phyloP scores from a whole-genome alignment of 352 stramenopile genomes.

The Pythium coloratum region DNA sequence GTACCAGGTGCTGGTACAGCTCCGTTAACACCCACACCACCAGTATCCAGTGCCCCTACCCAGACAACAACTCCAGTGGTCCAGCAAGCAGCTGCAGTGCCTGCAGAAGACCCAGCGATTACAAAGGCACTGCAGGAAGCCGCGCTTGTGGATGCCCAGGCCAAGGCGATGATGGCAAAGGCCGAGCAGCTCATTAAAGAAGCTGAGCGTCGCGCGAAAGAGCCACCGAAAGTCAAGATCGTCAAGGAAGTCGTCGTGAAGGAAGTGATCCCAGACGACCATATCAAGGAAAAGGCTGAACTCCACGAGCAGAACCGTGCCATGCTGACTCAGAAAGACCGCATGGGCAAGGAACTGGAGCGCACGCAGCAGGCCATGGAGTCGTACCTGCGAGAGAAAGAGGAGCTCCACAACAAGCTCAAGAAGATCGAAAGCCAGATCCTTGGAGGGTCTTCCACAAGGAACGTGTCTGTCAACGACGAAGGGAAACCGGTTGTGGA shows the following conservation, averaged over 20 bases:
- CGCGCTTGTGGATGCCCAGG: conserved; percentile 56
- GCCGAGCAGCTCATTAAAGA: conserved; percentile 70
- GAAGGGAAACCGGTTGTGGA: conserved; percentile 31
- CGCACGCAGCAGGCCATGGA: conserved; percentile 75
- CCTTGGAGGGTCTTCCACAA: conserved; percentile 43
- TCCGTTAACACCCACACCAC: not conserved
- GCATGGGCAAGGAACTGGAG: conserved; percentile 74
- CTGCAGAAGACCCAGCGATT: conserved; percentile 39
- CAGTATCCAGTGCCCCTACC: not conserved
- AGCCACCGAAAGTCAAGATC: conserved; percentile 44
- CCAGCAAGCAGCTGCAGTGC: not conserved
- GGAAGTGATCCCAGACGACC: conserved; percentile 72
- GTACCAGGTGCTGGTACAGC: not conserved
- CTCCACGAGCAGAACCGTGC: conserved; percentile 64
- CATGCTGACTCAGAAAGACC: conserved; percentile 68
- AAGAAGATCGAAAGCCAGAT: conserved; percentile 85
- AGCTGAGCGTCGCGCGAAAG: conserved; percentile 38
- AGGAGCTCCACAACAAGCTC: conserved; percentile 60
- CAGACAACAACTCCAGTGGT: not conserved
- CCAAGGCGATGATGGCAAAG: conserved; percentile 74
- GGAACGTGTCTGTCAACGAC: conserved; percentile 13
- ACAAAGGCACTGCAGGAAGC: conserved; percentile 49
- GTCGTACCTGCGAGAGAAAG: conserved; percentile 55
- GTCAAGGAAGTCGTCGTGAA: conserved; percentile 73
- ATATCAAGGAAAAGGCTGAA: conserved; percentile 62